These are phyloP conservation scores for Phlebopus sp. DNA, from an alignment of 1,284 basidiomycete genomes.

Conservation along the genomic window DNA sequence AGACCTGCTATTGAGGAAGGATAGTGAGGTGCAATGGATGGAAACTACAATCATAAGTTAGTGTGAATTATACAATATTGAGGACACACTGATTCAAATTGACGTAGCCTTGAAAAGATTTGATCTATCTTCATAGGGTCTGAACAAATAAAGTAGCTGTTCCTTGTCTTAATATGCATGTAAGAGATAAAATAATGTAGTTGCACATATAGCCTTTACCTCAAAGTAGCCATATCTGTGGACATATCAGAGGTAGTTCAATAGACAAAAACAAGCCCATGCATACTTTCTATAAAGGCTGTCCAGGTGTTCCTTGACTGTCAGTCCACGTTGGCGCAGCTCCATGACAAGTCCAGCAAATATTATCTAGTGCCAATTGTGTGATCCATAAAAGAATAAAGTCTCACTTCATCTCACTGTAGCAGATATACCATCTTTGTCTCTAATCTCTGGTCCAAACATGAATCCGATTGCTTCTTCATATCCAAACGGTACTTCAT, in stretches of 20 bases:
- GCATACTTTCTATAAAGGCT: constrained; percentile 63
- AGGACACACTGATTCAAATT: constrained; percentile 43
- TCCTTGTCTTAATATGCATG: constrained; percentile 57
- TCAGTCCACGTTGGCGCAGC: constrained; percentile 50
- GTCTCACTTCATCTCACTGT: constrained; percentile 42
- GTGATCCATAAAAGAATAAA: background rate
- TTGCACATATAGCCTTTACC: constrained; percentile 3
- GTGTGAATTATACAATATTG: background rate
- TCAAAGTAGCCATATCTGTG: constrained; percentile 43
- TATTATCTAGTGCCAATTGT: constrained; percentile 40
- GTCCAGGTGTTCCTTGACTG: constrained; percentile 55
- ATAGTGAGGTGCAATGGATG: constrained; percentile 38
- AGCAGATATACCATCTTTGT: constrained; percentile 83
- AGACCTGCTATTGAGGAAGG: constrained; percentile 62
- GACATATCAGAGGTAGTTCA: constrained; percentile 36
- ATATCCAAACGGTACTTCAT: constrained; percentile 77
- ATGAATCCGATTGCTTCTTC: constrained; percentile 89
- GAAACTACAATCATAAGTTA: constrained; percentile 11
- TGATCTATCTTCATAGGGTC: constrained; percentile 59
- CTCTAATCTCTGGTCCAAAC: constrained; percentile 73
- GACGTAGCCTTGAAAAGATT: constrained; percentile 67
- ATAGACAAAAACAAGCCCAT: constrained; percentile 3
- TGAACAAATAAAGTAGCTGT: constrained; percentile 77
- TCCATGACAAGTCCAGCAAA: constrained; percentile 66
- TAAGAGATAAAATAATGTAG: constrained; percentile 2